Percentiles rank a stretch among this genome's conserved stretches.
Conservation (phyloP, 129 eudicot genomes). For the Helianthus tuberosus region DNA sequence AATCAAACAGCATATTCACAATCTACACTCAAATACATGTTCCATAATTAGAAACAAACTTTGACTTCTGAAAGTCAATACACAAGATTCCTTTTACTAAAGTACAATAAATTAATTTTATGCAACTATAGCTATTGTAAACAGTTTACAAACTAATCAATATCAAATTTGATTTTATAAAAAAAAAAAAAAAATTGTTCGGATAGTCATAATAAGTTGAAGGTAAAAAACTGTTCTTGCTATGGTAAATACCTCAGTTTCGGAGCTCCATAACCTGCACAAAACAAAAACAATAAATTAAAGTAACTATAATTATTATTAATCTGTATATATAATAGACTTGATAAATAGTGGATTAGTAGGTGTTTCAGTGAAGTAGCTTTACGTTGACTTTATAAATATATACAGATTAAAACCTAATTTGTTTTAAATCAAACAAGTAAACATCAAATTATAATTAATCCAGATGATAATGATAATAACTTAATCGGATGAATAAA, state of each 20-base stretch:
- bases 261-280: slow-evolving; percentile 53
- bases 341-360: background rate
- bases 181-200: background rate
- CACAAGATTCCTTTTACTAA: background rate
- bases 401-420: background rate
- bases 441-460: background rate
- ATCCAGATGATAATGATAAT: background rate
- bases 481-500: background rate
- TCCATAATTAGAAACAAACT: background rate
- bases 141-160: background rate
- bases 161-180: background rate
- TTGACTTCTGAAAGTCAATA: background rate
- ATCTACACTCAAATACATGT: background rate
- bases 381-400: background rate
- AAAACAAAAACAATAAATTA: background rate
- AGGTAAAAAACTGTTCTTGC: too few relatives aligned
- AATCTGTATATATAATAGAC: background rate
- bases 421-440: background rate
- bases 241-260: slow-evolving; percentile 34
- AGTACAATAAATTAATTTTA: background rate
- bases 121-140: slow-evolving; percentile 1
- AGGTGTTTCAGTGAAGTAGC: background rate
- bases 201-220: background rate
- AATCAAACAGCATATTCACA: slow-evolving; percentile 1
- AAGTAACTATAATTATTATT: background rate